Evolutionary conservation across 2,329 filamentous ascomycete genomes (phyloP).

Genomic region (Neopestalotiopsis sp.): DNA sequence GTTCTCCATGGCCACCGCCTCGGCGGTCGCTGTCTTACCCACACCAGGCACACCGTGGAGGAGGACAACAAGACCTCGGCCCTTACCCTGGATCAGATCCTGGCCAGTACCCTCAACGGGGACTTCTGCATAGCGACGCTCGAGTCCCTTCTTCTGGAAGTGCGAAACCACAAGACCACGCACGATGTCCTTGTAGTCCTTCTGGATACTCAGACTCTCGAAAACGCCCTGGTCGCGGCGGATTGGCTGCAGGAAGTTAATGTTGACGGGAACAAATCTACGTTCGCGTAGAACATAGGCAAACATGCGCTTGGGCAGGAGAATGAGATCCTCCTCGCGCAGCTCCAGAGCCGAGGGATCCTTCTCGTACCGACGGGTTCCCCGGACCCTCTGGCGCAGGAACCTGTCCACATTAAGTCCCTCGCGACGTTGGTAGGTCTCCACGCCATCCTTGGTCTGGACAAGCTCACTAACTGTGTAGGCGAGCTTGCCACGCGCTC

Average conservation of each 20-base stretch:
- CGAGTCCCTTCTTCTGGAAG: constrained; percentile 44
- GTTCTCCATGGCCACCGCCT: constrained; percentile 46
- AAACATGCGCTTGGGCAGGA: constrained; percentile 47
- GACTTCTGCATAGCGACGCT: constrained; percentile 37
- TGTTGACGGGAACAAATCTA: constrained; percentile 43
- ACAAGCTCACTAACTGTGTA: constrained; percentile 41
- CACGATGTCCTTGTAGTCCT: constrained; percentile 47
- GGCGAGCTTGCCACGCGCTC: constrained; percentile 34
- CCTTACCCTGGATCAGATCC: constrained; percentile 52
- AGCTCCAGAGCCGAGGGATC: constrained; percentile 32
- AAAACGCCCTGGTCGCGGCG: constrained; percentile 40
- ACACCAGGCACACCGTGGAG: constrained; percentile 54
- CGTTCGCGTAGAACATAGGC: constrained; percentile 46
- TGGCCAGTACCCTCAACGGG: constrained; percentile 34
- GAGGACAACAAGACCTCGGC: constrained; percentile 48
- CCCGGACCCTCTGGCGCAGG: constrained; percentile 39
- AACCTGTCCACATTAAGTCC: constrained; percentile 40
- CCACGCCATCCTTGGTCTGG: constrained; percentile 41
- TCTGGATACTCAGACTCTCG: constrained; percentile 44
- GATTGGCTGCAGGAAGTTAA: constrained; percentile 39
- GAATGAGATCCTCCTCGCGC: constrained; percentile 36
- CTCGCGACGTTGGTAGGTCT: constrained; percentile 42
- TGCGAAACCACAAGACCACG: constrained; percentile 45
- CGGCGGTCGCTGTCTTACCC: constrained; percentile 54
- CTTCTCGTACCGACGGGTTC: constrained; percentile 38